A percentile compares a stretch with the other conserved stretches of the same genome.
Evolutionary conservation across 768 basidiomycete genomes (phyloP).

Genomic region (Mycena rosella): DNA sequence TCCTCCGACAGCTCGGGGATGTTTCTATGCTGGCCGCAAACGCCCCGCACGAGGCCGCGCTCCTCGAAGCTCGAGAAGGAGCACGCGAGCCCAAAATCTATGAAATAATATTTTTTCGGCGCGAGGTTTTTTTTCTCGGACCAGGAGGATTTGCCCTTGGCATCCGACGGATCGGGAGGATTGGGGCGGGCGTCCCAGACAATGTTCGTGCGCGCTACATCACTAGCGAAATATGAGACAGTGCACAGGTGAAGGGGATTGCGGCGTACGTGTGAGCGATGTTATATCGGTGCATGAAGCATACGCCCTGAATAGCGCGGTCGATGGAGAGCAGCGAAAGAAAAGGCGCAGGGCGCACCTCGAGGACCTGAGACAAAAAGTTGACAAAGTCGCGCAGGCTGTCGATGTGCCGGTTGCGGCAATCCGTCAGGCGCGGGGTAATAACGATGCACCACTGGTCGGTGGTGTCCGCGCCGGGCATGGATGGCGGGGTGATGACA

Average conservation of each 20-base stretch:
- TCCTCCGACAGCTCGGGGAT: constrained; percentile 39
- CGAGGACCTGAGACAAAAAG: constrained; percentile 33
- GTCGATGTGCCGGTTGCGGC: constrained; percentile 25
- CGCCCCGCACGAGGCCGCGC: constrained; percentile 32
- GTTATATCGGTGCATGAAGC: constrained; percentile 39
- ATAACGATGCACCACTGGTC: constrained; percentile 34
- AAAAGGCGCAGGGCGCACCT: constrained; percentile 16
- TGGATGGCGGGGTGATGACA: constrained; percentile 25
- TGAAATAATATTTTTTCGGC: constrained; percentile 32
- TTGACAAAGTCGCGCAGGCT: constrained; percentile 31
- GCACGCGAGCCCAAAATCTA: constrained; percentile 37
- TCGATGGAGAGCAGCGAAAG: background rate
- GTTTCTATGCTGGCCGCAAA: constrained; percentile 36
- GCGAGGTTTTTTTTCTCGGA: constrained; percentile 12
- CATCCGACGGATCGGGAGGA: constrained; percentile 19
- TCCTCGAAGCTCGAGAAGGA: constrained; percentile 36
- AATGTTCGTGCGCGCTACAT: constrained; percentile 35
- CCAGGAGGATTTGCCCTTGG: constrained; percentile 19
- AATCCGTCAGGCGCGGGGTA: constrained; percentile 37
- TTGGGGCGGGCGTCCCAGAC: constrained; percentile 35
- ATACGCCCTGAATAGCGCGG: constrained; percentile 18
- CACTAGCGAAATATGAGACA: constrained; percentile 6
- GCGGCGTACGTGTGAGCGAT: constrained; percentile 33
- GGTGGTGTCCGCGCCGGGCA: background rate
- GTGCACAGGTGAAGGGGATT: background rate